A percentile compares a stretch with the other conserved stretches of the same genome.
Evolutionary conservation across 2,329 filamentous ascomycete species (phyloP).

Genomic region (Nakataea oryzae): DNA sequence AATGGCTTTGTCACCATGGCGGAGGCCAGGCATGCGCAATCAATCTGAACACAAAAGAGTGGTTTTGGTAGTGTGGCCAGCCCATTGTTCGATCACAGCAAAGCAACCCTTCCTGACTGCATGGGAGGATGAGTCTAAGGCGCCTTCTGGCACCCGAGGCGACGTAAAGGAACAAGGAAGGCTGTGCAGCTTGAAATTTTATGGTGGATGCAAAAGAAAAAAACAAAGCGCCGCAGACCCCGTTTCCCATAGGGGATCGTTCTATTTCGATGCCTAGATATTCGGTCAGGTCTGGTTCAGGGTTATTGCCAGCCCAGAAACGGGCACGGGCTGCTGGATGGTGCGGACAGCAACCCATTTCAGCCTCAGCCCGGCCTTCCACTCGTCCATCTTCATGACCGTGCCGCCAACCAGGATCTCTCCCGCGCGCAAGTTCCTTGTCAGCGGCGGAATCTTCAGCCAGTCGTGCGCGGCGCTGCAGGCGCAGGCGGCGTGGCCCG

Average conservation of each 20-base stretch:
- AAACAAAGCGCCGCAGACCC: too few relatives aligned
- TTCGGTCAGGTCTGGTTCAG: neutral
- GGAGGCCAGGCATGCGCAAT: neutral
- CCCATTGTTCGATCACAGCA: too few relatives aligned
- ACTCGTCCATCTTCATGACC: slow-evolving; percentile 1
- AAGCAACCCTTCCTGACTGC: too few relatives aligned
- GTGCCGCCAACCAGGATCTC: neutral
- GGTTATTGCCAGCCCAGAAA: neutral
- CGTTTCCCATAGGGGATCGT: too few relatives aligned
- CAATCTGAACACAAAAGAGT: neutral
- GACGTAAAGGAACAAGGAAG: too few relatives aligned
- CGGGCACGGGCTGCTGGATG: neutral
- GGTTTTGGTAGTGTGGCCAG: neutral
- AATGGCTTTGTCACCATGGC: neutral
- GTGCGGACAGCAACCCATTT: neutral
- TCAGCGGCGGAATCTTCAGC: neutral
- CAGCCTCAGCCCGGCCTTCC: slow-evolving; percentile 3
- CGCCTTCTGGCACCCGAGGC: too few relatives aligned
- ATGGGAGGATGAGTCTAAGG: too few relatives aligned
- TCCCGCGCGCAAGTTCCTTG: neutral
- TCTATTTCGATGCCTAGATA: too few relatives aligned
- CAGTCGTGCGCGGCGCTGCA: slow-evolving; percentile 1
- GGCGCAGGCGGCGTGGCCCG: neutral
- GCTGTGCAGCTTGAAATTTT: too few relatives aligned
- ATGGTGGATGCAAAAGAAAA: too few relatives aligned